Percentiles rank a stretch among this genome's conserved stretches.
phyloP scores from a whole-genome alignment of 2,329 filamentous ascomycete species.

The Sporothrix sp. region DNA sequence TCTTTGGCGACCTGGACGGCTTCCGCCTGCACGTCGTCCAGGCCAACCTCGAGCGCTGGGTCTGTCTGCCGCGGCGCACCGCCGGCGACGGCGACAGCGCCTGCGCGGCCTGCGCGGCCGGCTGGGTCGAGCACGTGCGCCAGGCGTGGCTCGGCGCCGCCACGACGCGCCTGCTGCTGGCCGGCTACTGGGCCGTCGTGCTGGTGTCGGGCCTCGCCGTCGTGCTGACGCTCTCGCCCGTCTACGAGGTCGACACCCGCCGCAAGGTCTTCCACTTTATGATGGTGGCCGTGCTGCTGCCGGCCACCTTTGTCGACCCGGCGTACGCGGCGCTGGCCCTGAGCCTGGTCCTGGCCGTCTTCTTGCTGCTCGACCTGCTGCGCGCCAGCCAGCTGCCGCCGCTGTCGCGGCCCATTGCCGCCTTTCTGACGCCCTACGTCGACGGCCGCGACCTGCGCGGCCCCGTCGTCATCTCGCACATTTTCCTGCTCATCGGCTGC shows the following conservation, averaged over 20 bases:
- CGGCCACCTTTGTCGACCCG: constrained; percentile 78
- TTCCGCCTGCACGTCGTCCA: constrained; percentile 64
- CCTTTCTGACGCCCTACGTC: constrained; percentile 86
- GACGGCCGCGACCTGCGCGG: constrained; percentile 88
- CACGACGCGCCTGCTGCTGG: constrained; percentile 70
- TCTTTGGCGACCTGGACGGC: constrained; percentile 66
- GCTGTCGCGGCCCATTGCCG: constrained; percentile 72
- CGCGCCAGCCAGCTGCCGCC: constrained; percentile 87
- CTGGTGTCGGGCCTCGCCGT: constrained; percentile 61
- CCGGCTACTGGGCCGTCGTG: constrained; percentile 62
- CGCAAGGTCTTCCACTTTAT: constrained; percentile 97
- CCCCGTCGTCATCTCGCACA: constrained; percentile 90
- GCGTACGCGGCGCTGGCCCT: constrained; percentile 72
- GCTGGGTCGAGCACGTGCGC: constrained; percentile 58
- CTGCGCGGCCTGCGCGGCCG: constrained; percentile 36
- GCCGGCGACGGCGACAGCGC: constrained; percentile 19
- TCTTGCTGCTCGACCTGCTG: constrained; percentile 80
- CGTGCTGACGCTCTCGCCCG: constrained; percentile 62
- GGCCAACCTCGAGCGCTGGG: constrained; percentile 63
- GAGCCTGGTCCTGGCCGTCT: constrained; percentile 69
- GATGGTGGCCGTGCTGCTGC: constrained; percentile 94
- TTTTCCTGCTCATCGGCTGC: constrained; percentile 90
- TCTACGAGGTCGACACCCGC: constrained; percentile 88
- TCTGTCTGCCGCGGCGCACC: constrained; percentile 50
- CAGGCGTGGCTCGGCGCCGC: constrained; percentile 58